Percentiles rank a stretch among this genome's conserved stretches.
phyloP scores from a whole-genome alignment of 2,329 filamentous ascomycete genomes.

The Aspergillus quadricinctus region DNA sequence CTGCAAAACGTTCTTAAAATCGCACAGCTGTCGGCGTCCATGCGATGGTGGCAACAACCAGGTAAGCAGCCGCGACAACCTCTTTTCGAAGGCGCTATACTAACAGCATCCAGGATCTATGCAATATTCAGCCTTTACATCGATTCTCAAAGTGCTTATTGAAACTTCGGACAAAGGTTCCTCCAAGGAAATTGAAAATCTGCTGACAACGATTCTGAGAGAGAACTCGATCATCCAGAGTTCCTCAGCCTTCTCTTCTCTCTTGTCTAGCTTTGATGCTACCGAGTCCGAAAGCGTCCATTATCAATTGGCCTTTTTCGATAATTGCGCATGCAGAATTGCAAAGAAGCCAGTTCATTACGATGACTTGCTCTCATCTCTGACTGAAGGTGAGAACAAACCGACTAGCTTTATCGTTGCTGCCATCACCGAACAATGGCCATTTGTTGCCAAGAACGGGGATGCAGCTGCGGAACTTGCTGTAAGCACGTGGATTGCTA shows the following conservation, averaged over 20 bases:
- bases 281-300: constrained; percentile 28
- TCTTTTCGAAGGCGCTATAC: not conserved
- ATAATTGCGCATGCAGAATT: constrained; percentile 76
- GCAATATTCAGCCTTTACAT: constrained; percentile 40
- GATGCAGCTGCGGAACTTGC: constrained; percentile 41
- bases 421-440: constrained; percentile 71
- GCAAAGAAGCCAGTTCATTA: constrained; percentile 76
- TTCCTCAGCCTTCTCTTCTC: constrained; percentile 32
- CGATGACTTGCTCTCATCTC: constrained; percentile 51
- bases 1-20: constrained; percentile 77
- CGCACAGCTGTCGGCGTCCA: constrained; percentile 72
- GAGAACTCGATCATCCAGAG: constrained; percentile 36
- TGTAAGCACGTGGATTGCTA: constrained; percentile 56
- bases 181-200: constrained; percentile 28
- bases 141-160: constrained; percentile 37
- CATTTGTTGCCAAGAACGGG: constrained; percentile 57
- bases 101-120: constrained; percentile 27
- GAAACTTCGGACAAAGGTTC: constrained; percentile 27
- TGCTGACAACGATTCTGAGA: constrained; percentile 33
- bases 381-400: constrained; percentile 29
- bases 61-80: constrained; percentile 33
- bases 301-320: constrained; percentile 66
- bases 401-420: constrained; percentile 62
- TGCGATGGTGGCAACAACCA: constrained; percentile 83
- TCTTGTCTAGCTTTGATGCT: constrained; percentile 35